These are phyloP conservation scores for Sambucus nigra DNA, from an alignment of 129 eudicot species.

Conservation along the genomic window DNA sequence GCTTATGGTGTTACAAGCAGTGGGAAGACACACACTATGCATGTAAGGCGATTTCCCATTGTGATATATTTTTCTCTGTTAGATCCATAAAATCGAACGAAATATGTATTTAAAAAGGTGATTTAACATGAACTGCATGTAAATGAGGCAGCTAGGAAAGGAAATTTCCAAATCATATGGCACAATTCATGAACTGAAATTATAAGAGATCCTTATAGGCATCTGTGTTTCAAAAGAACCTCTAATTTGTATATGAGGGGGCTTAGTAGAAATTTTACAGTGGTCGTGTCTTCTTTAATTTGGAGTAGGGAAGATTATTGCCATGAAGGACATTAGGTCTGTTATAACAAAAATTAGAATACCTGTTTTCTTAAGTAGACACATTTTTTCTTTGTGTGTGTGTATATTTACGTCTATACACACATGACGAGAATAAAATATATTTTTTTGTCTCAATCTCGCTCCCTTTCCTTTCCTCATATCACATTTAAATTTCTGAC, in stretches of 20 bases:
- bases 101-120: neutral
- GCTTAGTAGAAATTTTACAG: neutral
- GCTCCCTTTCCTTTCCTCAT: no score
- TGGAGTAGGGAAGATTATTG: neutral
- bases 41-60: slow-evolving; percentile 43
- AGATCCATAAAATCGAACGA: neutral
- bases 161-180: neutral
- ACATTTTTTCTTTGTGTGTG: no score
- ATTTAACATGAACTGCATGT: neutral
- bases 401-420: no score
- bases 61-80: slow-evolving; percentile 11
- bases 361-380: no score
- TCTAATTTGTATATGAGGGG: neutral
- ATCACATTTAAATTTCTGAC: no score
- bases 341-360: no score
- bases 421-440: no score
- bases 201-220: neutral
- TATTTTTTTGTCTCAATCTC: no score
- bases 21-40: slow-evolving; percentile 99
- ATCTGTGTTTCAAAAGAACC: neutral
- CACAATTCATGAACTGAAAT: neutral
- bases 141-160: neutral
- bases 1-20: slow-evolving; percentile 99
- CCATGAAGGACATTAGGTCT: neutral
- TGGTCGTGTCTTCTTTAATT: neutral